Base-by-base conservation (phyloP, 331 rosid genomes). In the Rosa hybrid region DNA sequence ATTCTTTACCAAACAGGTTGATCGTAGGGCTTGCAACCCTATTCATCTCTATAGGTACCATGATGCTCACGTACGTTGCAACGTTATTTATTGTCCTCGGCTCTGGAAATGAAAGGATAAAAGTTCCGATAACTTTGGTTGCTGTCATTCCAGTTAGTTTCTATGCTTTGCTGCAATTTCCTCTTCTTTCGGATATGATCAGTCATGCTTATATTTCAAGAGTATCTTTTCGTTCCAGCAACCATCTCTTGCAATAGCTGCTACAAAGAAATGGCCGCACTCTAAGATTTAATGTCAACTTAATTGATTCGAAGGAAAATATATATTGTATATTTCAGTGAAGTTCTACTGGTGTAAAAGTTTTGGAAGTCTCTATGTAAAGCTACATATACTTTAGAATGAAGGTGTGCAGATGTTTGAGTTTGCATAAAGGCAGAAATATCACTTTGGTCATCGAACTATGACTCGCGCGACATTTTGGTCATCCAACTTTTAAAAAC, bases 131-230 rank as follows among this genome's bases (percentile, higher is more conserved):
- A 13, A 9, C 49, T 73, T 73, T 73, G 77, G 64, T 18, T 8
- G 63, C 77, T 51, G 25, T 12, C 46, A 12, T 72, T 51, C 77
- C 77, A 12, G 77, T 72, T 72, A 30, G 64, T 18, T 72, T 50
- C 45, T 72, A 72, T 72, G 77, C 77, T 18, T 11, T 53, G 49
- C 63, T 51, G 4, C 48, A 73, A 6, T 73, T 73, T 18, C 77
- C 77, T 53, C 77, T 73, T 30, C 77, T 73, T 73, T n/a, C 48
- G 7, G 77, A 50, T 51, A 73, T 51, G 64, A 51, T 73, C 77
- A 73, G 20, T 73, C 77, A 73, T 51, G 77, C 77, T 51, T 73
- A 73, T 18, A 30, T 51, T 30, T 51, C 64, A 18, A 30, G 64
- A 54, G 30, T 30, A 9, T 73, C 65, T 20, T 73, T 73, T 17